Evolutionary conservation across 2,329 filamentous ascomycete genomes (phyloP), one percentile per base, ranked within the genome.

Genomic region (Bipolaris victoriae): DNA sequence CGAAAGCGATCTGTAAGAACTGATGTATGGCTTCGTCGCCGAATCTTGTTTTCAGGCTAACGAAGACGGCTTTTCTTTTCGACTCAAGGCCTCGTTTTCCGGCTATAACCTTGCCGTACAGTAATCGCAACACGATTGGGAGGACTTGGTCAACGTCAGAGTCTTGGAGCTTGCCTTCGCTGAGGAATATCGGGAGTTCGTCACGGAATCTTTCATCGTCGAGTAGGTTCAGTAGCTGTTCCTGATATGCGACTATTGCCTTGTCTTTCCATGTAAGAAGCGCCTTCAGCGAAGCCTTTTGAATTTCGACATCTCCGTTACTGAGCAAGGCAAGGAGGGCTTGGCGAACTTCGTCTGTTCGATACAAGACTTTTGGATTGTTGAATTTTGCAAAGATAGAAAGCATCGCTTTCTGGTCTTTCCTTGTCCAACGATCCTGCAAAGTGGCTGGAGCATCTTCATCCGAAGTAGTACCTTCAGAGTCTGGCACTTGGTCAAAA

Each of bases 151-250:
- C 70, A 7, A 90, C 86, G 70, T 99, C 92, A 49, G 89, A 86
- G 6, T 87, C 80, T 64, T 88, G 87, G 63, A 97, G 89, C 52
- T 69, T 88, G 78, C 55, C 87, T 87, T 58, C 85, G 81, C 37
- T 86, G 80, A 99, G 84, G 63, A 99, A 90, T 4, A 95, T 87
- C 0, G 92, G 89, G n/a, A 99, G 83, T 73, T 98, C 94, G 69
- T 98, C 95, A 70, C 92, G 91, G 78, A 98, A 97, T 47, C 91
- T 86, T 22, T 90, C 88, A 61, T 98, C 95, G 64, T 99, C 95
- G 7, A 98, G 84, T 1, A 99, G 82, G 66, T 92, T 93, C 60
- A 92, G 84, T 22, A 99, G 78, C 65, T 93, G 91, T 65, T 97
- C 92, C 67, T 92, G 87, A 70, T 98, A 97, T 0, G 88, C 83